Evolutionary conservation across 331 rosid genomes (phyloP).

Genomic region (Saraca asoca): DNA sequence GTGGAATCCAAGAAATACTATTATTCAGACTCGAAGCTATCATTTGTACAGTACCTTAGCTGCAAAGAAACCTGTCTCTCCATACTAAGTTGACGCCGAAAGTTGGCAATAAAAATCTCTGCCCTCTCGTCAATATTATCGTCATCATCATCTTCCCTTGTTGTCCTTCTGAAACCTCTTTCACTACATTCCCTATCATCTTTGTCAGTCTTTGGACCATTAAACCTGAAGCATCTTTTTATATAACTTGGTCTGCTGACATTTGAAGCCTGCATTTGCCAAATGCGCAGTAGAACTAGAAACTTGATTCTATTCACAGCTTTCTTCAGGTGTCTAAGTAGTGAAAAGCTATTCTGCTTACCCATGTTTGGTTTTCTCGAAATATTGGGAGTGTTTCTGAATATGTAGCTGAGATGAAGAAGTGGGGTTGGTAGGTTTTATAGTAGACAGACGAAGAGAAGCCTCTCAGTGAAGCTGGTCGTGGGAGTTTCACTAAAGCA

Average conservation of each 20-base stretch:
- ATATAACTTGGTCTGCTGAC: not conserved
- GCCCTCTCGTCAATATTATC: slow-evolving; percentile 39
- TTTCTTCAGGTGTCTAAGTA: slow-evolving; percentile 25
- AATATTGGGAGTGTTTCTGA: not conserved
- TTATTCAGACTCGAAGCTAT: not conserved
- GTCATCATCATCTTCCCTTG: not conserved
- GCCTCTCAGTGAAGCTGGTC: slow-evolving; percentile 9
- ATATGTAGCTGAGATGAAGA: not conserved
- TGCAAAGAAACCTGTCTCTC: slow-evolving; percentile 48
- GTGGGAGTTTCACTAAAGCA: too few species aligned
- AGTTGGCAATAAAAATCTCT: slow-evolving; percentile 41
- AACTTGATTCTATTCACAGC: slow-evolving; percentile 31
- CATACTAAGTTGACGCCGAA: slow-evolving; percentile 34
- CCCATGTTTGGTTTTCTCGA: slow-evolving; percentile 27
- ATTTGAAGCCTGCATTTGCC: slow-evolving; percentile 4
- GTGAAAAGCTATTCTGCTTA: not conserved
- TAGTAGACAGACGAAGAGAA: not conserved
- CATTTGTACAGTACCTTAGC: slow-evolving; percentile 29
- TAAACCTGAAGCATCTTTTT: slow-evolving; percentile 31
- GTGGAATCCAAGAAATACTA: too few species aligned
- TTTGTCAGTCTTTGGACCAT: slow-evolving; percentile 15
- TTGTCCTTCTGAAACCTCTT: slow-evolving; percentile 22
- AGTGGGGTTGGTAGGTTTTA: not conserved
- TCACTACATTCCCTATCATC: not conserved
- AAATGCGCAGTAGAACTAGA: slow-evolving; percentile 22